These are phyloP conservation scores for Aspergillus calidoustus DNA, from an alignment of 2,329 filamentous ascomycete species.

Conservation along the genomic window DNA sequence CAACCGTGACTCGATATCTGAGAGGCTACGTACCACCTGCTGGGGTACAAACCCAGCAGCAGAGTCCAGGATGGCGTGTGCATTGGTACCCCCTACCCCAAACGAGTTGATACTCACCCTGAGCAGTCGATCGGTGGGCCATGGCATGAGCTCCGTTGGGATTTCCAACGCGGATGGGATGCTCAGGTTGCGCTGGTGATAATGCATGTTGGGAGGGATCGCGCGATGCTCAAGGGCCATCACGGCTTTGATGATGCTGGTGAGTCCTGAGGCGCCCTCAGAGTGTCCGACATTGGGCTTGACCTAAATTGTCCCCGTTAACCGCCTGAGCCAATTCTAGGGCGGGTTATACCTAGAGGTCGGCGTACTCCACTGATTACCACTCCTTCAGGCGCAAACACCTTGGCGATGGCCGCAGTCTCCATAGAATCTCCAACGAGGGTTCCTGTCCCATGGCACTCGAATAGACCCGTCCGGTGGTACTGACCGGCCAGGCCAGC, in stretches of 20 bases:
- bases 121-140: slow-evolving; percentile 23
- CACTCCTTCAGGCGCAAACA: slow-evolving; percentile 2
- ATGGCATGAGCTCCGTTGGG: slow-evolving; percentile 14
- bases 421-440: slow-evolving; percentile 18
- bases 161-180: slow-evolving; percentile 11
- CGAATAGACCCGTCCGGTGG: background rate
- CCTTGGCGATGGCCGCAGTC: slow-evolving; percentile 11
- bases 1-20: background rate
- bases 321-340: background rate
- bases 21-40: background rate
- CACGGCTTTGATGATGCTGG: slow-evolving; percentile 24
- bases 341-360: too few species aligned
- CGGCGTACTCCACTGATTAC: slow-evolving; percentile 17
- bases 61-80: slow-evolving; percentile 6
- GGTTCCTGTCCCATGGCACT: slow-evolving; percentile 20
- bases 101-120: slow-evolving; percentile 35
- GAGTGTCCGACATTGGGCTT: slow-evolving; percentile 29
- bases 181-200: slow-evolving; percentile 24
- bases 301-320: slow-evolving; percentile 1
- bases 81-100: slow-evolving; percentile 27
- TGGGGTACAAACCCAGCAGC: slow-evolving; percentile 23
- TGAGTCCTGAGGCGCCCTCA: slow-evolving; percentile 23
- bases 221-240: slow-evolving; percentile 20
- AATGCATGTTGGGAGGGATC: slow-evolving; percentile 24
- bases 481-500: slow-evolving; percentile 1